Conservation (phyloP, 208 protist genomes). For the Leishmania arabica region DNA sequence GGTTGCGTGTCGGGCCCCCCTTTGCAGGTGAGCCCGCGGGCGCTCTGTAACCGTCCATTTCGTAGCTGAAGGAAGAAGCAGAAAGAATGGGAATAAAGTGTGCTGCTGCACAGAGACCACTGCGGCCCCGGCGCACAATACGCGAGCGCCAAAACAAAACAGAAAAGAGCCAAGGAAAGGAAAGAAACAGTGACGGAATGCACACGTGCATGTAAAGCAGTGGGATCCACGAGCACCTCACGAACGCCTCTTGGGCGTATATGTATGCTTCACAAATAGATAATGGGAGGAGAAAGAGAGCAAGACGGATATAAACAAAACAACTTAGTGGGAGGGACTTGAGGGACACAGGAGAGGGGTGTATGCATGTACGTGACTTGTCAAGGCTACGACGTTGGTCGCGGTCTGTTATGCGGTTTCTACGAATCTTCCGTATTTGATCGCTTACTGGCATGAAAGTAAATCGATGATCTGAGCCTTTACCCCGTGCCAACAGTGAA, state of each 20-base stretch:
- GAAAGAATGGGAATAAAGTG: background rate
- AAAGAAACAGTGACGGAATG: background rate
- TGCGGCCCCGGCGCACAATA: background rate
- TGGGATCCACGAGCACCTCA: background rate
- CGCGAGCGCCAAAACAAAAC: background rate
- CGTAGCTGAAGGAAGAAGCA: background rate
- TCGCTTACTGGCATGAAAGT: background rate
- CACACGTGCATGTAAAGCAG: background rate
- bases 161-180: background rate
- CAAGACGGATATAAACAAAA: background rate
- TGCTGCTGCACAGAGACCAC: background rate
- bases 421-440: background rate
- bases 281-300: background rate
- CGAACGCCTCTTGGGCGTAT: background rate
- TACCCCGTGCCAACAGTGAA: background rate
- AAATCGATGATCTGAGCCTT: background rate
- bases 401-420: background rate
- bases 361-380: background rate
- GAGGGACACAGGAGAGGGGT: background rate
- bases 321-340: background rate
- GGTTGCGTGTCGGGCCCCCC: slow-evolving; percentile 20
- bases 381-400: background rate
- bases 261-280: background rate
- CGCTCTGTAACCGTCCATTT: background rate
- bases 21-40: background rate